These are phyloP conservation scores for Mortierella sp. DNA, from an alignment of 371 early-diverging fungal species.

Conservation along the genomic window DNA sequence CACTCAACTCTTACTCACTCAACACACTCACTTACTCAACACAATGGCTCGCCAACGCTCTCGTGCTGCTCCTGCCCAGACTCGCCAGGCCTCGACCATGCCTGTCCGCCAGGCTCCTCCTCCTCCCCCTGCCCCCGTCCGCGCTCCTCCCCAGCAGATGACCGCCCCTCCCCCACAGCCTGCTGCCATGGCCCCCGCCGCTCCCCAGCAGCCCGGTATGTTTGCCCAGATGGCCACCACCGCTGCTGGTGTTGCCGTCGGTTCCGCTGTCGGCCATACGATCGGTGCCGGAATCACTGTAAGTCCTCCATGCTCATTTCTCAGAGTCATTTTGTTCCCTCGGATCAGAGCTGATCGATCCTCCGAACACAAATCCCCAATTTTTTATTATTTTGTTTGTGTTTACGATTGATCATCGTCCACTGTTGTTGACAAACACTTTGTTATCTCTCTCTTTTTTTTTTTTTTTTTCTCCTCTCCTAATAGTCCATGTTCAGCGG, in stretches of 20 bases:
- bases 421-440: background rate
- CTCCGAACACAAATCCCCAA: background rate
- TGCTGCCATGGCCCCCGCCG: conserved; percentile 58
- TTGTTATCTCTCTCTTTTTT: background rate
- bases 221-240: conserved; percentile 79
- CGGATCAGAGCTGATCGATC: no score
- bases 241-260: conserved; percentile 94
- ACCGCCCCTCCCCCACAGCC: conserved; percentile 58
- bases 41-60: conserved; percentile 48
- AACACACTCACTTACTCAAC: background rate
- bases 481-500: conserved; percentile 52
- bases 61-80: conserved; percentile 68
- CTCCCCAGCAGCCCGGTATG: conserved; percentile 66
- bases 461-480: background rate
- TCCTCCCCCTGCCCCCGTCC: conserved; percentile 47
- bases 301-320: conserved; percentile 42
- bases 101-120: conserved; percentile 74
- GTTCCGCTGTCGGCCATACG: conserved; percentile 84
- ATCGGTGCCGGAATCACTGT: conserved; percentile 61
- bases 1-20: background rate
- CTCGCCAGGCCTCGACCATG: conserved; percentile 76
- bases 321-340: background rate
- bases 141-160: conserved; percentile 49
- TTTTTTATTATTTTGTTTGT: background rate
- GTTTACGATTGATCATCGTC: background rate